Base-by-base conservation (phyloP, 805 yeast species). In the Saturnispora kantuleensis region DNA sequence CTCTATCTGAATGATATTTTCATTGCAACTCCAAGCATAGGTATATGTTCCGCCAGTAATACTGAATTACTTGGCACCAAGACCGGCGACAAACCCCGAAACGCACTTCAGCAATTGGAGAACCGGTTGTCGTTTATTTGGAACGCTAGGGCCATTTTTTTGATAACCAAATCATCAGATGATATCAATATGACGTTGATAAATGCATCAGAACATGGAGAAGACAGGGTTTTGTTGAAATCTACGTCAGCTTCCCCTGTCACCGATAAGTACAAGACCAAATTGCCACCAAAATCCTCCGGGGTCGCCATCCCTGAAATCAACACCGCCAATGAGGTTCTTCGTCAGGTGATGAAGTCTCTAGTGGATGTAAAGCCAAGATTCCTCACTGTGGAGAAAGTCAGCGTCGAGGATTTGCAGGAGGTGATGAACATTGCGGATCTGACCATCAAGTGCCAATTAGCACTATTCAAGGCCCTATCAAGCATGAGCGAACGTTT, bases 91-190 rank as follows among this genome's bases (percentile, higher is more conserved):
- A 21, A 21, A 4, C 26, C 26, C 26, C 26, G 8, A 5, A 21
- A 21, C 26, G 5, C 8, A 2, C 26, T 21, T 7, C 26, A 21
- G 5, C 26, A 21, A 6, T 21, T 21, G 26, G 52, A 53, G 17
- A 48, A 50, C 33, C 54, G 51, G 37, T 30, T 59, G 5, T 55
- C 57, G 48, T 44, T 53, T 15, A 48, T 53, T 6, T 60, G 63
- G 63, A 56, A 56, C 43, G 36, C 49, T 9, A 33, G 46, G n/a
- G 48, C 46, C 8, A 45, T 47, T 3, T 56, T 47, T 47, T 55
- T 54, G 2, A 38, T 53, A 36, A 47, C 47, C 12, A 47, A 39
- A 34, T 31, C 34, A 11, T 9, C 41, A 28, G 37, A 44, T 35
- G 34, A 41, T 45, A 5, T 53, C 39, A 43, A 53, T n/a, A 38